Conservation (phyloP, 1,284 basidiomycete genomes). For the Rhodofomes roseus region DNA sequence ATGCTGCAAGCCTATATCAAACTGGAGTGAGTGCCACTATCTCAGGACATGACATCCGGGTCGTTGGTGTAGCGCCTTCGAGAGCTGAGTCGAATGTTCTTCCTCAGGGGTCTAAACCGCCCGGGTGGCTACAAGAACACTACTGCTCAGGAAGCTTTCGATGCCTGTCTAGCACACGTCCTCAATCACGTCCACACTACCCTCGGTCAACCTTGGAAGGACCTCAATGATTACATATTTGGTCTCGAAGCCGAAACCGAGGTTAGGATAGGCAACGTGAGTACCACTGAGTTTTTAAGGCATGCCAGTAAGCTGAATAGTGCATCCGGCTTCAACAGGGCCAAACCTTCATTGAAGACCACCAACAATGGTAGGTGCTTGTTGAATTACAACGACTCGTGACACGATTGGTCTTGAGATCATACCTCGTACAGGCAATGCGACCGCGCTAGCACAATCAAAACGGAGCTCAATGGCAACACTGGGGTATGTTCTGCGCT, state of each 20-base stretch:
- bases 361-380: conserved; percentile 22
- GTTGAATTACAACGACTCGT: no score
- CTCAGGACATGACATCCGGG: not conserved
- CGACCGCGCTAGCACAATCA: conserved; percentile 34
- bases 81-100: not conserved
- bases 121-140: conserved; percentile 25
- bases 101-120: conserved; percentile 24
- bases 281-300: not conserved
- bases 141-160: conserved; percentile 20
- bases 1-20: conserved; percentile 28
- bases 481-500: conserved; percentile 20
- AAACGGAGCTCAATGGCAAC: conserved; percentile 26
- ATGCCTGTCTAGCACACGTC: conserved; percentile 31
- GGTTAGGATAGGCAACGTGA: conserved; percentile 3
- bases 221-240: conserved; percentile 41
- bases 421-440: conserved; percentile 29
- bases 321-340: conserved; percentile 12
- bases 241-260: conserved; percentile 33
- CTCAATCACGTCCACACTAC: conserved; percentile 38
- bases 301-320: no score
- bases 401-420: no score
- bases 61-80: not conserved
- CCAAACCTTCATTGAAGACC: conserved; percentile 22
- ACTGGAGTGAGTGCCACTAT: conserved; percentile 22
- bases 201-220: conserved; percentile 39